Conservation (phyloP, 2,329 filamentous ascomycete genomes). For the Tympanopsis confertula region DNA sequence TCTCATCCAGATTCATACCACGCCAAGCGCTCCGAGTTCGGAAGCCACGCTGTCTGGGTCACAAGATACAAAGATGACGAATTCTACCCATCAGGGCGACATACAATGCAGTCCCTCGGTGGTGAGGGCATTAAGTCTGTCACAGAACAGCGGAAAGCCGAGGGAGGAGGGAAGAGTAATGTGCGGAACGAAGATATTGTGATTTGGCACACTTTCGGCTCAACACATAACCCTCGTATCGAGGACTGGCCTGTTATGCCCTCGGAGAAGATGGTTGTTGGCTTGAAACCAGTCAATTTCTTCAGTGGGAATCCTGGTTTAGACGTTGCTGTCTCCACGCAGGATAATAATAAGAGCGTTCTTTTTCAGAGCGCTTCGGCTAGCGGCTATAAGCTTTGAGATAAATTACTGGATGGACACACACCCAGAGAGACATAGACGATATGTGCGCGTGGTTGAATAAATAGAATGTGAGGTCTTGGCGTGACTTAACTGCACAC, state of each 20-base stretch:
- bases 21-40: background rate
- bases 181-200: constrained; percentile 26
- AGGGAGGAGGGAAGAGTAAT: too few relatives aligned
- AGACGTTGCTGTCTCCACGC: background rate
- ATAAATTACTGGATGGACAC: too few relatives aligned
- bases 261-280: background rate
- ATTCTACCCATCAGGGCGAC: background rate
- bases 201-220: constrained; percentile 28
- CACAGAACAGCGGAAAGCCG: too few relatives aligned
- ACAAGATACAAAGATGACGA: background rate
- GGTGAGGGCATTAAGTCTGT: background rate
- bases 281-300: background rate
- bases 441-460: too few relatives aligned
- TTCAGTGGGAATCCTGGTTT: background rate
- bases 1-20: background rate
- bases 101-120: background rate
- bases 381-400: too few relatives aligned
- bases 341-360: background rate
- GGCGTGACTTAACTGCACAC: too few relatives aligned
- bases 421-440: too few relatives aligned
- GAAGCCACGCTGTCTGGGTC: background rate
- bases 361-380: background rate
- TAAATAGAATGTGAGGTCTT: too few relatives aligned
- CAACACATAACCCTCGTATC: constrained; percentile 28
- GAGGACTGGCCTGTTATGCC: constrained; percentile 30